Evolutionary conservation across 805 yeast genomes (phyloP).

Genomic region (Saccharomycopsis javanensis): DNA sequence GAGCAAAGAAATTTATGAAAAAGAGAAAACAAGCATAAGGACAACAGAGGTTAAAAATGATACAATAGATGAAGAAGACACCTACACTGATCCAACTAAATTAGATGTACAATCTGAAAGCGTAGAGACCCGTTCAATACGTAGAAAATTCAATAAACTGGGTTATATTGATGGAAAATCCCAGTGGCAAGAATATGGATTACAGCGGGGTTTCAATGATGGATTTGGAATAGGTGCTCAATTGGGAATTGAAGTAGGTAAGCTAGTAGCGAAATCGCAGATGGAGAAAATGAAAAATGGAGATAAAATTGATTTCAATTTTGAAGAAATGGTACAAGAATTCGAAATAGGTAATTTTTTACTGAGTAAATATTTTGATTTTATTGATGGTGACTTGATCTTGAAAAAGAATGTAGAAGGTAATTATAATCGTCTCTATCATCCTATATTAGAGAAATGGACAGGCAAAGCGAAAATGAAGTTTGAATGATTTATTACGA

Average conservation of each 20-base stretch:
- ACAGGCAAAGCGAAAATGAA: background rate
- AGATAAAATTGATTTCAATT: background rate
- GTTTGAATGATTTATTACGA: background rate
- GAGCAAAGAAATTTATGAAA: background rate
- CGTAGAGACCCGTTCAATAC: slow-evolving; percentile 7
- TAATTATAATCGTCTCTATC: background rate
- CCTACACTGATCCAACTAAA: background rate
- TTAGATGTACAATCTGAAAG: background rate
- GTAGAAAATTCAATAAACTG: slow-evolving; percentile 14
- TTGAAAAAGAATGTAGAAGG: background rate
- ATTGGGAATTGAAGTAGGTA: slow-evolving; percentile 14
- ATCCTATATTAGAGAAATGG: slow-evolving; percentile 11
- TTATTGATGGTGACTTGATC: background rate
- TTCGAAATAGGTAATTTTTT: slow-evolving; percentile 4
- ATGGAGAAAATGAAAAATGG: background rate
- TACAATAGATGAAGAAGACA: background rate
- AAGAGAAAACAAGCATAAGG: background rate
- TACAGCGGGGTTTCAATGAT: slow-evolving; percentile 16
- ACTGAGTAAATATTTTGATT: slow-evolving; percentile 7
- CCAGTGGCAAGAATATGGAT: slow-evolving; percentile 17
- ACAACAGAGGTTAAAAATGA: background rate
- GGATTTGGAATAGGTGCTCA: slow-evolving; percentile 17
- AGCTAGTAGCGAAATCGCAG: slow-evolving; percentile 5
- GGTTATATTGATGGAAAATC: slow-evolving; percentile 19
- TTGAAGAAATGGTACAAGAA: background rate